A percentile compares a stretch with the other conserved stretches of the same genome.
Evolutionary conservation across 352 stramenopile species (phyloP).

Genomic region (Phytophthora litchii): DNA sequence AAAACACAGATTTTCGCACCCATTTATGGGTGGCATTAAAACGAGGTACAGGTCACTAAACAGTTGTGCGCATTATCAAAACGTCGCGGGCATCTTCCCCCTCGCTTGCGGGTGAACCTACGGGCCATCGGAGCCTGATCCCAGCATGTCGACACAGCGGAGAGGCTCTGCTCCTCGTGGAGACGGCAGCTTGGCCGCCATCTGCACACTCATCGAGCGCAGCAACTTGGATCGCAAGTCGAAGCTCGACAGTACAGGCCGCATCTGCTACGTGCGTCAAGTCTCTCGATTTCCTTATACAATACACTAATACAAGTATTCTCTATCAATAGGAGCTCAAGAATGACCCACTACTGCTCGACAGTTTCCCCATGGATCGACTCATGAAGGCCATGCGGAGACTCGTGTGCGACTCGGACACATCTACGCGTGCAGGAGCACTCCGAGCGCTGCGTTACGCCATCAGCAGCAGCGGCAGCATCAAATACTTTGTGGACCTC

Average conservation of each 20-base stretch:
- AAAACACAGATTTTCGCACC: background rate
- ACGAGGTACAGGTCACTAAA: too few relatives aligned
- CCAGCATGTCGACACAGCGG: constrained; percentile 39
- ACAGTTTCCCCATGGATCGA: constrained; percentile 81
- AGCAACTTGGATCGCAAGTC: constrained; percentile 86
- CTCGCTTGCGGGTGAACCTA: background rate
- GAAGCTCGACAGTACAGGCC: constrained; percentile 86
- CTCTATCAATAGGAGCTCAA: constrained; percentile 69
- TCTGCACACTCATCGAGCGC: constrained; percentile 85
- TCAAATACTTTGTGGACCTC: constrained; percentile 69
- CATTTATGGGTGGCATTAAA: too few relatives aligned
- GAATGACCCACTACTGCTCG: constrained; percentile 82
- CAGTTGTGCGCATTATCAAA: background rate
- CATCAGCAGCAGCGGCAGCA: constrained; percentile 78
- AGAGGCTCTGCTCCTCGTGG: constrained; percentile 43
- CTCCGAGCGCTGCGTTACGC: constrained; percentile 84
- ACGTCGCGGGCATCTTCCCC: constrained; percentile 11
- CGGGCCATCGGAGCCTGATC: background rate
- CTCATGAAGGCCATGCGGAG: constrained; percentile 82
- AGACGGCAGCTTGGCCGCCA: constrained; percentile 70
- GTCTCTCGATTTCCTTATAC: background rate
- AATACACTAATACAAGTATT: background rate
- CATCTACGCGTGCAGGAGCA: constrained; percentile 75
- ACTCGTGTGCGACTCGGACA: constrained; percentile 80
- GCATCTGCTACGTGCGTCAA: constrained; percentile 74